These are phyloP conservation scores for Ogataea methylovora DNA, from an alignment of 805 yeast species.

Conservation along the genomic window DNA sequence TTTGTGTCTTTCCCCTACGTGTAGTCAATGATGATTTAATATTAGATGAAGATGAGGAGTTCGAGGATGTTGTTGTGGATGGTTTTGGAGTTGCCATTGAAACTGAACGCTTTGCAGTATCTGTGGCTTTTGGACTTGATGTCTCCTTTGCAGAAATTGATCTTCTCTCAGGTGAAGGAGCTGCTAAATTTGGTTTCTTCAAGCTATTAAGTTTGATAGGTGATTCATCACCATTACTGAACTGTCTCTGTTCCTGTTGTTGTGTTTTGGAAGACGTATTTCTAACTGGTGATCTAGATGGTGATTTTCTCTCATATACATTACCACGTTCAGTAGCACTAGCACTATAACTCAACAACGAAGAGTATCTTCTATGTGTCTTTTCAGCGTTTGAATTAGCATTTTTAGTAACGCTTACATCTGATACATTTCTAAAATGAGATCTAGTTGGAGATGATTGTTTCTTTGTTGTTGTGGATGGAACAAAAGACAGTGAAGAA, in stretches of 20 bases:
- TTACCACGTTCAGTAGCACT: conserved; percentile 14
- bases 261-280: conserved; percentile 1
- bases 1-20: conserved; percentile 47
- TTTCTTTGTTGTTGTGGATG: conserved; percentile 8
- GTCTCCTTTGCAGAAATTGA: conserved; percentile 43
- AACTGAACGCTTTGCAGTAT: conserved; percentile 32
- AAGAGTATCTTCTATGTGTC: conserved; percentile 52
- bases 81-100: conserved; percentile 18
- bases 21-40: conserved; percentile 34
- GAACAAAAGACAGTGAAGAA: conserved; percentile 22
- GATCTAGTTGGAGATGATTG: conserved; percentile 18
- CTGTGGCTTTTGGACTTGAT: conserved; percentile 12
- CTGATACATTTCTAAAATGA: conserved; percentile 39
- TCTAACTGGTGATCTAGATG: conserved; percentile 9
- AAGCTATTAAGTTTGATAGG: not conserved
- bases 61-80: conserved; percentile 18
- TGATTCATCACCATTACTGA: conserved; percentile 8
- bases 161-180: conserved; percentile 37
- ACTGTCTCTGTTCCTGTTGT: conserved; percentile 3
- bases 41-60: conserved; percentile 37
- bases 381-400: conserved; percentile 5
- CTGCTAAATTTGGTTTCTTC: not conserved
- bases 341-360: conserved; percentile 39
- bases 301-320: conserved; percentile 10
- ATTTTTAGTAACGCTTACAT: conserved; percentile 25